Percentiles rank a stretch among this genome's conserved stretches.
Evolutionary conservation across 148 eudicot species (phyloP).

Genomic region (Chenopodium suecicum): DNA sequence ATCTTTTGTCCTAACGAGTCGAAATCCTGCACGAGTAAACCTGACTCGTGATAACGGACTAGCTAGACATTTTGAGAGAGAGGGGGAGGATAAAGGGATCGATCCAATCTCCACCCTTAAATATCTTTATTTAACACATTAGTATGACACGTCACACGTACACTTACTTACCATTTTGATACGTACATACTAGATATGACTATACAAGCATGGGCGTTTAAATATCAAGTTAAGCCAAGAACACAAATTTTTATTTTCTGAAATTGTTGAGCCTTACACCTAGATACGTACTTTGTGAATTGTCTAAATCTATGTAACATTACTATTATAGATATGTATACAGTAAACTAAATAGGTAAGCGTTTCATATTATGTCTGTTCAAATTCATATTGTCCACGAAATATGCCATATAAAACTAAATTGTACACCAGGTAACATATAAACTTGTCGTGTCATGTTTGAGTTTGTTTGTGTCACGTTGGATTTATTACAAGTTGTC

Average conservation of each 20-base stretch:
- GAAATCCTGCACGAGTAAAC: too few species aligned
- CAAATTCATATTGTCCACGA: neutral
- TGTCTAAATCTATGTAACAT: neutral
- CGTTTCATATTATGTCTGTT: neutral
- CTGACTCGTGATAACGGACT: too few species aligned
- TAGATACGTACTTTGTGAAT: neutral
- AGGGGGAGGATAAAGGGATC: too few species aligned
- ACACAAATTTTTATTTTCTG: neutral
- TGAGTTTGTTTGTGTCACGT: neutral
- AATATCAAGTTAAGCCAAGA: neutral
- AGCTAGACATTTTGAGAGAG: too few species aligned
- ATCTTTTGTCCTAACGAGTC: too few species aligned
- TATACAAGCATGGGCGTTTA: neutral
- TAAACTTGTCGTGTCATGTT: neutral
- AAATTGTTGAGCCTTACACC: neutral
- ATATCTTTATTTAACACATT: neutral
- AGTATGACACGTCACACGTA: neutral
- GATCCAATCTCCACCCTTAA: too few species aligned
- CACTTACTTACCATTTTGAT: neutral
- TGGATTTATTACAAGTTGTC: neutral
- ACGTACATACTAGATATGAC: neutral
- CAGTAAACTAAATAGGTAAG: neutral
- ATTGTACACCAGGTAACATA: neutral
- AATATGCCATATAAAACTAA: neutral
- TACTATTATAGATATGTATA: neutral